These are phyloP conservation scores for Neospora caninum DNA, from an alignment of 169 alveolate genomes.

Conservation along the genomic window DNA sequence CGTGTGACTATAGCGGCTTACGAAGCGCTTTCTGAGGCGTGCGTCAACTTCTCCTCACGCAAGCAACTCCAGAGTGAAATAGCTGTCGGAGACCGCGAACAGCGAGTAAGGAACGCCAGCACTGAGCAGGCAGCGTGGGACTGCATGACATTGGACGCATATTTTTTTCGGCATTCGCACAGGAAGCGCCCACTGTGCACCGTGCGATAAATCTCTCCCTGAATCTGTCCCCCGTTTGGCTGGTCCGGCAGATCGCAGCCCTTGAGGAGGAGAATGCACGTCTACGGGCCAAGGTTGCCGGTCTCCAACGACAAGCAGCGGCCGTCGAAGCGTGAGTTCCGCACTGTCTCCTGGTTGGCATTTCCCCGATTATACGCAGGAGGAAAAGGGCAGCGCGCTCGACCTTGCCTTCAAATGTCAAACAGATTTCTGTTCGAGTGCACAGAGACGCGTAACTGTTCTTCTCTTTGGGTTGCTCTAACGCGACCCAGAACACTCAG, in stretches of 20 bases:
- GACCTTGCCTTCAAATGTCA: too few species aligned
- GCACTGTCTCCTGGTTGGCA: not conserved
- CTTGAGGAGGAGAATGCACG: not conserved
- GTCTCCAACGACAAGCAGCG: conserved; percentile 12
- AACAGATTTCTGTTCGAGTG: too few species aligned
- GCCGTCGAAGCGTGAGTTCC: conserved; percentile 32
- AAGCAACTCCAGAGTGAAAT: conserved; percentile 62
- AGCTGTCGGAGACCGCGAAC: conserved; percentile 26
- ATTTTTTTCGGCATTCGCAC: too few species aligned
- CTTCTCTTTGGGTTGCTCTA: not conserved
- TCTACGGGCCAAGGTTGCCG: conserved; percentile 28
- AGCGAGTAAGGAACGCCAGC: not conserved
- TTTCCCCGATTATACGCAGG: not conserved
- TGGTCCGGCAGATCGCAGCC: not conserved
- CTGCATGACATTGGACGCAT: not conserved
- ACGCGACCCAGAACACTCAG: too few species aligned
- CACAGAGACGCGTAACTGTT: not conserved
- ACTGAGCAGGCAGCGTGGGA: not conserved
- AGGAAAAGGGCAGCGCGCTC: too few species aligned
- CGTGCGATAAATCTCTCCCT: not conserved
- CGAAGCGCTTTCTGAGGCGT: conserved; percentile 52
- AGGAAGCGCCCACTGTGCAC: too few species aligned
- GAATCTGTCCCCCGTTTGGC: too few species aligned
- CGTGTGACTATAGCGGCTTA: conserved; percentile 58
- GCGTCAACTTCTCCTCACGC: conserved; percentile 53